Base-by-base conservation (phyloP, 2,329 filamentous ascomycete species). In the Cladosporium sp. region DNA sequence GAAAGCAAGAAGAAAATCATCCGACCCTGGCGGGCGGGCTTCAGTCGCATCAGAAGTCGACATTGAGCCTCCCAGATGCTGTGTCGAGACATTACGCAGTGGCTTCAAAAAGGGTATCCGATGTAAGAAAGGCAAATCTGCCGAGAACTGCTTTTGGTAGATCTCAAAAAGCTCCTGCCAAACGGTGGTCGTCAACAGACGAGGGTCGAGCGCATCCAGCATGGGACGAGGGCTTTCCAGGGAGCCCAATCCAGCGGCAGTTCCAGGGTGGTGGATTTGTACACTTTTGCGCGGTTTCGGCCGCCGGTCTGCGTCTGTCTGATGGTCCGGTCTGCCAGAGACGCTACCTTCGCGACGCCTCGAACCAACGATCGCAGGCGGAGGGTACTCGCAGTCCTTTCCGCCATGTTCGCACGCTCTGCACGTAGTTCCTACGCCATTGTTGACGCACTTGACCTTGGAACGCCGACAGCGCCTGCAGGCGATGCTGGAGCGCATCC, bases 381-480 rank as follows among this genome's bases (percentile, higher is more conserved):
- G 80, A 10, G 90, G 89, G 76, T 93, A 92, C 68, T 85, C 85
- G 75, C 92, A 95, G 67, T 91, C 86, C 74, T 90, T 86, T 53
- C 88, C 87, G 60, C 86, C 86, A 67, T 88, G 88, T 74, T 89
- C 86, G 76, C 92, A 96, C 14, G 88, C 88, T 68, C 91, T 87
- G 80, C 92, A 96, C 18, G 86, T 87, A 18, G 87, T 88, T 68
- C 86, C 85, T 65, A 89, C 85, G 67, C 91, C 91, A 70, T 86
- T 85, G 78, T 95, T 95, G 77, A 92, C 88, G 80, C 92, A 96
- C 79, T 94, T 94, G 75, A 94, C 91, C 79, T 95, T 96, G 75
- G 90, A 92, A 72, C 87, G 87, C 66, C 91, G 85, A 75, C 91
- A 94, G 69, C 87, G 84, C 67, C 86, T 82, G 78, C 91, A 95